Evolutionary conservation across 345 rosid genomes (phyloP).

Genomic region (Dipteronia sinensis): DNA sequence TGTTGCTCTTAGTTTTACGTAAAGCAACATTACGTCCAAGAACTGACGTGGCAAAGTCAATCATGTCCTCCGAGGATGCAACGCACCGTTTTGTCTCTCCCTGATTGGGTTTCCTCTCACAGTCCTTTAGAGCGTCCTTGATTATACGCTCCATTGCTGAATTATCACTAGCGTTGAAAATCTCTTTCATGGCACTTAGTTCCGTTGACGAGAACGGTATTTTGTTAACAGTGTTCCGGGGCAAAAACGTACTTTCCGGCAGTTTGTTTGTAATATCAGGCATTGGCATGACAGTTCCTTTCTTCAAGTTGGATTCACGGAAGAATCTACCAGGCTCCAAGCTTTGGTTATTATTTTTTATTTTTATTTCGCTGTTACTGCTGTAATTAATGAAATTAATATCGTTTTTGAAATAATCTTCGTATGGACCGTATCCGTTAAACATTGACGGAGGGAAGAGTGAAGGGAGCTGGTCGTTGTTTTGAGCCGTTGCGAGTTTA

Average conservation of each 20-base stretch:
- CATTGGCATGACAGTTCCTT: neutral
- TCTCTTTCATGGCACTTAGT: neutral
- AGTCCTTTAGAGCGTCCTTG: neutral
- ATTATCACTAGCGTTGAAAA: neutral
- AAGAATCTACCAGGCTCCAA: neutral
- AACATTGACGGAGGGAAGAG: too few species aligned
- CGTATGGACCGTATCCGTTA: too few species aligned
- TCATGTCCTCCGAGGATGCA: slow-evolving; percentile 3
- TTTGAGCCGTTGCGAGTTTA: slow-evolving; percentile 54
- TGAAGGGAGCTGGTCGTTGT: neutral
- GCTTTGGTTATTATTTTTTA: too few species aligned
- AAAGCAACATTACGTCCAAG: neutral
- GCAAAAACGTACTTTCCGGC: neutral
- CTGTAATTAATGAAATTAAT: neutral
- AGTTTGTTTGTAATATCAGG: neutral
- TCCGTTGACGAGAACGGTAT: neutral
- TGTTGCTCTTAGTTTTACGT: neutral
- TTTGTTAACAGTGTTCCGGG: neutral
- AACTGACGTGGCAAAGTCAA: slow-evolving; percentile 21
- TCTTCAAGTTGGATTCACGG: neutral
- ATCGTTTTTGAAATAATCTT: neutral
- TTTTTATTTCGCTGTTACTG: neutral
- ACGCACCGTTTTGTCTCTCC: neutral
- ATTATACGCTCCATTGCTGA: neutral
- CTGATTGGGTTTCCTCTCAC: neutral